phyloP scores from a whole-genome alignment of 2,329 filamentous ascomycete species.

The Venturia carpophila region DNA sequence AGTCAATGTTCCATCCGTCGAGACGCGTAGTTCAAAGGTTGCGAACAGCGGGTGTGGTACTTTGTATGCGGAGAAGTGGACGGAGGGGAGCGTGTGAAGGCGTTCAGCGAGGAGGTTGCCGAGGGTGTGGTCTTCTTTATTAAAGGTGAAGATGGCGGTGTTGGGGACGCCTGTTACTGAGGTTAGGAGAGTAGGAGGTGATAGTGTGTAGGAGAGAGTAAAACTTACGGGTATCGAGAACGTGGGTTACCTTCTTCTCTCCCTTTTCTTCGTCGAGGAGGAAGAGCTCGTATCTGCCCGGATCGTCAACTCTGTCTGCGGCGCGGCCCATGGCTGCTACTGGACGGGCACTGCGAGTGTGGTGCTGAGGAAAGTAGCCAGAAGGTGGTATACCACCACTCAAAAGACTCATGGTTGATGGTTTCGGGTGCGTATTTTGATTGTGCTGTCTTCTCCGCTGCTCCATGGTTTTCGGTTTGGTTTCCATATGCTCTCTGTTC shows the following conservation, averaged over 20 bases:
- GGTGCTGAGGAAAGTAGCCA: background rate
- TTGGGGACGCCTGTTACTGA: slow-evolving; percentile 68
- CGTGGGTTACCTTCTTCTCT: slow-evolving; percentile 89
- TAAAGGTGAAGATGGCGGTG: slow-evolving; percentile 88
- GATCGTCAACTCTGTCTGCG: slow-evolving; percentile 24
- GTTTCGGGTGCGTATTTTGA: background rate
- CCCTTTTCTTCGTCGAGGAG: slow-evolving; percentile 69
- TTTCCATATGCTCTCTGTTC: background rate
- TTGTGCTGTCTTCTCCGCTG: background rate
- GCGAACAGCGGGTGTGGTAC: slow-evolving; percentile 41
- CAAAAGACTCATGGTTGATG: background rate
- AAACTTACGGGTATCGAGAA: slow-evolving; percentile 74
- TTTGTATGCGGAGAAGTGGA: slow-evolving; percentile 90
- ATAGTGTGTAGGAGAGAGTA: slow-evolving; percentile 2
- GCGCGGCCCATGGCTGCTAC: background rate
- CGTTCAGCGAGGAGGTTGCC: slow-evolving; percentile 83
- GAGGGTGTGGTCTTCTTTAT: slow-evolving; percentile 95
- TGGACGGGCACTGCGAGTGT: background rate
- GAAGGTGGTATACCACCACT: background rate
- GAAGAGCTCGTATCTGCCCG: slow-evolving; percentile 81
- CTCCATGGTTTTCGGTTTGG: background rate
- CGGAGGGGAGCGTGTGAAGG: slow-evolving; percentile 73
- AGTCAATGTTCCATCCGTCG: slow-evolving; percentile 80
- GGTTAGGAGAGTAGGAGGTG: background rate
- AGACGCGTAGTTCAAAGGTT: slow-evolving; percentile 66